Base-by-base conservation (phyloP, 768 basidiomycete species). In the Panaeolus cyanescens region DNA sequence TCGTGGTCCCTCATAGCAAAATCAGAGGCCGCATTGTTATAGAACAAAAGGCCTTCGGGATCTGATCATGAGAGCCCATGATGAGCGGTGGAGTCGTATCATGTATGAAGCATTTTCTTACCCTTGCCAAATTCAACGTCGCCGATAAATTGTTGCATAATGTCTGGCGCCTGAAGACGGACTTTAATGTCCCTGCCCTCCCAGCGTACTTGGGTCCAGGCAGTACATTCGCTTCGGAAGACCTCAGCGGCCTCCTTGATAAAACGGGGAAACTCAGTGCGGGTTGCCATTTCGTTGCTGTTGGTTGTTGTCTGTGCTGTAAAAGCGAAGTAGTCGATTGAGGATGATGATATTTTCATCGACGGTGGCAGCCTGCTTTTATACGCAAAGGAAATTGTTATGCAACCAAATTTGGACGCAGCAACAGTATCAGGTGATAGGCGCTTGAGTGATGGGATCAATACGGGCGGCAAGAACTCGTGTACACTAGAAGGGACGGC, bases 11-110 rank as follows among this genome's bases (percentile, higher is more conserved):
- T 19, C 17, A 55, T 34, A 10, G 31, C 54, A 17, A 32, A 55
- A 34, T 55, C 30, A 2, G 39, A 40, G 10, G 28, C 22, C 5
- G 33, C 54, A 7, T 55, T 28, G 31, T 55, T 55, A 15, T 57
- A 15, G 65, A 68, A 32, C 59, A 9, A 57, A 33, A 50, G 37
- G 53, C 50, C 33, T 58, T 60, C 42, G 17, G 39, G 34, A 45
- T 42, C 58, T 59, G 42, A 32, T 3, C 13, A 30, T 10, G 32
- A 15, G 3, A n/a, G 40, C 10, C 39, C 12, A n/a, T 20, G 12
- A 8, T 5, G 2, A 40, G 7, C 5, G 19, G 5, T 8, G 39
- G 1, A 1, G 5, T 40, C 22, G 39, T 15, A 8, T 2, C 5
- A 15, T 5, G 9, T 6, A 5, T 20, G 5, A 20, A 7, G 19